phyloP scores from a whole-genome alignment of 345 rosid species.

The Orychophragmus violaceus region DNA sequence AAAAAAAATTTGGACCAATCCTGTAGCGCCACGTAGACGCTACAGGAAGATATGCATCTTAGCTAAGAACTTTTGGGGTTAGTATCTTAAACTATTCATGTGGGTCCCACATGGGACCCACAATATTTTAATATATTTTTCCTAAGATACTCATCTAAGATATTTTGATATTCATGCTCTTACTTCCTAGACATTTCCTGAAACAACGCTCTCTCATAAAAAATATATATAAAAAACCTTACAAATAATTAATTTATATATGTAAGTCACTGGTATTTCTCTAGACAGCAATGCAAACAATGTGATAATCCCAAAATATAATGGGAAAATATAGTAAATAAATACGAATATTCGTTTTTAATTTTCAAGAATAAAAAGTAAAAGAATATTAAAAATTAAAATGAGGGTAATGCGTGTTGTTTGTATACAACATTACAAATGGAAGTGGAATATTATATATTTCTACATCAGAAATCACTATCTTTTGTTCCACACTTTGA shows the following conservation, averaged over 20 bases:
- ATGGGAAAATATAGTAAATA: background rate
- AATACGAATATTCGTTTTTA: conserved; percentile 5
- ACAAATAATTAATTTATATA: background rate
- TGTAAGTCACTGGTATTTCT: conserved; percentile 11
- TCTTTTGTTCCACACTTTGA: conserved; percentile 17
- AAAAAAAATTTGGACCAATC: no score
- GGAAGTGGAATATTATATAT: conserved; percentile 25
- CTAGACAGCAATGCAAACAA: conserved; percentile 16
- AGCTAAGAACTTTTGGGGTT: no score
- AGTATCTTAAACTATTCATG: no score
- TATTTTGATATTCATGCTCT: no score
- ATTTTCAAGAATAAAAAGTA: background rate
- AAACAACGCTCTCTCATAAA: background rate
- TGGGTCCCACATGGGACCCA: no score
- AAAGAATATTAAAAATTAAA: background rate
- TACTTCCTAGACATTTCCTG: conserved; percentile 1
- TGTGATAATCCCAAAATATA: background rate
- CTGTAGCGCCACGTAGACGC: no score
- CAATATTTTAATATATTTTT: no score
- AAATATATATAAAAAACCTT: background rate
- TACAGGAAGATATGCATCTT: no score
- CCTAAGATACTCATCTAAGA: no score
- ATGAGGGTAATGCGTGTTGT: conserved; percentile 30
- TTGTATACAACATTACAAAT: conserved; percentile 27
- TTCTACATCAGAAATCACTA: conserved; percentile 27